phyloP scores from a whole-genome alignment of 768 basidiomycete species.

The Termitomyces sp. region DNA sequence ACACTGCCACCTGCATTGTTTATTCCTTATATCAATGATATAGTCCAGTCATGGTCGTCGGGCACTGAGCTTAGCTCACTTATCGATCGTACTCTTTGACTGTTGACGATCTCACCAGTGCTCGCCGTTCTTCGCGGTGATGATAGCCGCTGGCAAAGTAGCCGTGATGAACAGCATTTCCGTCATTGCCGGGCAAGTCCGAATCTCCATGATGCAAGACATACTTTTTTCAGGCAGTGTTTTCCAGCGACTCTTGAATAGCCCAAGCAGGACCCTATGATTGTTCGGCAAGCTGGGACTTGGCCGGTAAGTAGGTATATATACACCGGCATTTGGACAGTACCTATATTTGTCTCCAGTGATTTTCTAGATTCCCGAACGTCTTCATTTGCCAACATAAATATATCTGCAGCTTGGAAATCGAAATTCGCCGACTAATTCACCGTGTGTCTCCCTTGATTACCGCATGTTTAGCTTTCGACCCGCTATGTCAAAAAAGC shows the following conservation, averaged over 20 bases:
- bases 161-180: conserved; percentile 39
- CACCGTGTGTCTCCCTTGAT: conserved; percentile 19
- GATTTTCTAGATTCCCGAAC: conserved; percentile 27
- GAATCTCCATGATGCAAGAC: neutral
- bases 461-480: neutral
- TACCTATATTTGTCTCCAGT: conserved; percentile 15
- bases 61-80: conserved; percentile 18
- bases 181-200: conserved; percentile 37
- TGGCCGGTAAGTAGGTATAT: conserved; percentile 26
- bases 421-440: conserved; percentile 35
- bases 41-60: conserved; percentile 22
- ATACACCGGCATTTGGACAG: neutral
- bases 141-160: conserved; percentile 41
- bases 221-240: neutral
- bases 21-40: conserved; percentile 23
- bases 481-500: too few species aligned
- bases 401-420: conserved; percentile 32
- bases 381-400: conserved; percentile 26
- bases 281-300: conserved; percentile 35
- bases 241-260: conserved; percentile 35
- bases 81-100: neutral
- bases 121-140: conserved; percentile 33
- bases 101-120: conserved; percentile 19
- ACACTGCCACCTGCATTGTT: conserved; percentile 40
- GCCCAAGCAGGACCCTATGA: conserved; percentile 31